Conservation (phyloP, 306 rosid genomes). For the Medicago truncatula region MtrunA17r5.0-ANR NC_053049.1:38069501-38070000, state of each 20-base stretch:
- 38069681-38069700: constrained; percentile 58
- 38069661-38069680: constrained; percentile 53
- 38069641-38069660: constrained; percentile 55
- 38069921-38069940: constrained; percentile 71
- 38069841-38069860: constrained; percentile 55
- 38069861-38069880: constrained; percentile 63
- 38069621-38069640: constrained; percentile 65
- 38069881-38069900: constrained; percentile 57
- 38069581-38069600: constrained; percentile 45
- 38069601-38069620: constrained; percentile 62
- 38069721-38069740: constrained; percentile 61
- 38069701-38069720: constrained; percentile 75
- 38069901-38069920: constrained; percentile 66
- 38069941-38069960: constrained; percentile 68
- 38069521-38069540: constrained; percentile 51
- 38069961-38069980: constrained; percentile 58
- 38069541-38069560: constrained; percentile 49
- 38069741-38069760: constrained; percentile 49
- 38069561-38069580: constrained; percentile 54
- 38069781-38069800: constrained; percentile 59
- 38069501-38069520: constrained; percentile 64
- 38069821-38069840: constrained; percentile 82
- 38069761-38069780: constrained; percentile 53
- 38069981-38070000: constrained; percentile 63
- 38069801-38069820: constrained; percentile 58